These are phyloP conservation scores for Mrakia gelida DNA, from an alignment of 768 basidiomycete genomes.

Conservation along the genomic window DNA sequence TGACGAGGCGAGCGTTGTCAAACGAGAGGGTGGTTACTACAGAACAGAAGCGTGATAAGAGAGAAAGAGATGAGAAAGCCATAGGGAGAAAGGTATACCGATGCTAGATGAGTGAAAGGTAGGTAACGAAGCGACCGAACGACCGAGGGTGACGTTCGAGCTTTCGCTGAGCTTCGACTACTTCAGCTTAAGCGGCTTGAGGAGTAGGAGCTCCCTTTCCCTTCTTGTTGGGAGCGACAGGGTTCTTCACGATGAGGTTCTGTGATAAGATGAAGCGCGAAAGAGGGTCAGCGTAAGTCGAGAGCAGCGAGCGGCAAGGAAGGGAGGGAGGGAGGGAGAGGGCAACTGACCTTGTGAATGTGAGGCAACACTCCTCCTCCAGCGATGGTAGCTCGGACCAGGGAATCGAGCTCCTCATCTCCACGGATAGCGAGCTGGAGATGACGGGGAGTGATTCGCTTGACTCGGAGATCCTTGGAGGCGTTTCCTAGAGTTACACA, in stretches of 20 bases:
- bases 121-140: background rate
- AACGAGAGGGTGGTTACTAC: background rate
- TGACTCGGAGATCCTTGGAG: constrained; percentile 93
- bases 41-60: constrained; percentile 3
- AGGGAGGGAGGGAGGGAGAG: constrained; percentile 9
- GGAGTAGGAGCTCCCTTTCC: background rate
- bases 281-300: background rate
- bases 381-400: constrained; percentile 90
- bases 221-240: background rate
- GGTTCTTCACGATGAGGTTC: constrained; percentile 12
- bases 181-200: background rate
- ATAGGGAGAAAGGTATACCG: background rate
- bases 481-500: constrained; percentile 61
- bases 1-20: background rate
- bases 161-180: background rate
- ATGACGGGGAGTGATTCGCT: constrained; percentile 84
- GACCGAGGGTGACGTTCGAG: background rate
- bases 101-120: background rate
- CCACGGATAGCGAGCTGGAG: constrained; percentile 93
- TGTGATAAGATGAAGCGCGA: background rate
- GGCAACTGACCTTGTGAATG: constrained; percentile 34
- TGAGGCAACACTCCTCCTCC: constrained; percentile 47
- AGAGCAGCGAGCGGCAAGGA: background rate
- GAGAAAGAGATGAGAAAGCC: background rate
- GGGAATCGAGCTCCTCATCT: constrained; percentile 93